These are phyloP conservation scores for Vigna unguiculata DNA, from an alignment of 306 rosid species.

Conservation along the genomic window DNA sequence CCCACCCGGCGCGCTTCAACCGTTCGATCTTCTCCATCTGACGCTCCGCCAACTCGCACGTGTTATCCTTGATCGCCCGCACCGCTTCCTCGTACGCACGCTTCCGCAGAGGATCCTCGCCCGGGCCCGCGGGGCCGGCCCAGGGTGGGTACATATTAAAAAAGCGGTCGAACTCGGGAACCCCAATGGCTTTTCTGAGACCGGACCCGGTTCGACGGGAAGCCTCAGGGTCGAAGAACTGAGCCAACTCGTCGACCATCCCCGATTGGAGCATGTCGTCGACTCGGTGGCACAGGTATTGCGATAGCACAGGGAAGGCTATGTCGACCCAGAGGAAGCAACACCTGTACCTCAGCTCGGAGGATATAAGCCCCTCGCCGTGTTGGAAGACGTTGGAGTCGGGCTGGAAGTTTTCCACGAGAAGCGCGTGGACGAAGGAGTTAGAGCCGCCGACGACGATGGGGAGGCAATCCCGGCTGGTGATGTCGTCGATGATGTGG, in stretches of 20 bases:
- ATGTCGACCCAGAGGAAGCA: slow-evolving; percentile 93
- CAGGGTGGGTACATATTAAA: slow-evolving; percentile 55
- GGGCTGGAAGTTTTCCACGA: slow-evolving; percentile 59
- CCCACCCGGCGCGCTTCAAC: slow-evolving; percentile 73
- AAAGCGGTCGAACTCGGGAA: slow-evolving; percentile 79
- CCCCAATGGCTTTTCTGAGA: slow-evolving; percentile 85
- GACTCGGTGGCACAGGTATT: slow-evolving; percentile 69
- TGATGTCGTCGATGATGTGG: slow-evolving; percentile 46
- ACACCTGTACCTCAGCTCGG: slow-evolving; percentile 74
- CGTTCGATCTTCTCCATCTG: slow-evolving; percentile 73
- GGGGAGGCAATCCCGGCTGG: slow-evolving; percentile 58
- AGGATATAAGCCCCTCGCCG: slow-evolving; percentile 18
- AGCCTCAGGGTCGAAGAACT: slow-evolving; percentile 62
- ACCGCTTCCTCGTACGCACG: slow-evolving; percentile 74
- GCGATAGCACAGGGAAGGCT: slow-evolving; percentile 58
- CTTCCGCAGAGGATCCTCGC: slow-evolving; percentile 51
- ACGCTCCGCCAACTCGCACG: slow-evolving; percentile 70
- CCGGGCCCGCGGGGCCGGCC: background rate
- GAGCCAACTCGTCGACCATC: slow-evolving; percentile 81
- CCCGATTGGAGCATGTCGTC: slow-evolving; percentile 90
- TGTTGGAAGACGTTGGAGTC: slow-evolving; percentile 49
- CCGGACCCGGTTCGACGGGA: slow-evolving; percentile 48
- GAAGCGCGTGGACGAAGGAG: slow-evolving; percentile 78
- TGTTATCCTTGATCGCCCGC: slow-evolving; percentile 75
- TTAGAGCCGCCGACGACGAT: slow-evolving; percentile 87